A percentile compares a stretch with the other conserved stretches of the same genome.
Conservation (phyloP, 1,139 yeast species). For the Pichia sp. region DNA sequence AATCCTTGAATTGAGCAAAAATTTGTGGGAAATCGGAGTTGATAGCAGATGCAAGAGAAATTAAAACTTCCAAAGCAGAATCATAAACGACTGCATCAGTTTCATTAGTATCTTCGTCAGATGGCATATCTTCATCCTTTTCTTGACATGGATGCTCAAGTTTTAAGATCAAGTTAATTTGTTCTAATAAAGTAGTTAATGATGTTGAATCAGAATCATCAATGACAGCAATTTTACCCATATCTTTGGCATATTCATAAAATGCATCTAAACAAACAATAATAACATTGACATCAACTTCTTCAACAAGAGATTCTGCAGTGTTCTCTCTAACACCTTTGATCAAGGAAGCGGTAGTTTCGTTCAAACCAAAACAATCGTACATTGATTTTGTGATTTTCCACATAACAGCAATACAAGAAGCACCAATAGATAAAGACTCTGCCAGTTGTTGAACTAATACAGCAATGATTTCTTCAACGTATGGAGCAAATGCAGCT, state of each 20-base stretch:
- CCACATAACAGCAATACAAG: constrained; percentile 80
- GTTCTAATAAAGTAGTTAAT: constrained; percentile 62
- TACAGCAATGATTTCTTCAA: constrained; percentile 61
- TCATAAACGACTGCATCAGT: constrained; percentile 81
- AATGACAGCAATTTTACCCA: constrained; percentile 69
- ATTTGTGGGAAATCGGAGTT: constrained; percentile 66
- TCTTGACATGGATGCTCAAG: constrained; percentile 82
- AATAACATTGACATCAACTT: constrained; percentile 77
- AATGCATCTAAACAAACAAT: constrained; percentile 70
- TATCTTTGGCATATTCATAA: constrained; percentile 58
- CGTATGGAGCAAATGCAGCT: constrained; percentile 67
- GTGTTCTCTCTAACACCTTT: constrained; percentile 62
- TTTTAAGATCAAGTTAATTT: constrained; percentile 63
- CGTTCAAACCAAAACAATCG: constrained; percentile 43
- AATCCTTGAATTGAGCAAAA: constrained; percentile 65
- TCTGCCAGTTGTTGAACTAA: constrained; percentile 71
- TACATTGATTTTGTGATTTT: constrained; percentile 70
- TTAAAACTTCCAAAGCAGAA: constrained; percentile 77
- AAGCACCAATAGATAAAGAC: constrained; percentile 87
- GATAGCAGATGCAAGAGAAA: constrained; percentile 64
- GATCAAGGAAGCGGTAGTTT: constrained; percentile 51
- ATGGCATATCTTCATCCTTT: constrained; percentile 32
- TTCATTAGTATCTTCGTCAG: constrained; percentile 56
- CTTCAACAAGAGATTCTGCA: constrained; percentile 58
- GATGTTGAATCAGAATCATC: constrained; percentile 50